Base-by-base conservation (phyloP, 805 yeast genomes). In the Ogataea haglerorum region DNA sequence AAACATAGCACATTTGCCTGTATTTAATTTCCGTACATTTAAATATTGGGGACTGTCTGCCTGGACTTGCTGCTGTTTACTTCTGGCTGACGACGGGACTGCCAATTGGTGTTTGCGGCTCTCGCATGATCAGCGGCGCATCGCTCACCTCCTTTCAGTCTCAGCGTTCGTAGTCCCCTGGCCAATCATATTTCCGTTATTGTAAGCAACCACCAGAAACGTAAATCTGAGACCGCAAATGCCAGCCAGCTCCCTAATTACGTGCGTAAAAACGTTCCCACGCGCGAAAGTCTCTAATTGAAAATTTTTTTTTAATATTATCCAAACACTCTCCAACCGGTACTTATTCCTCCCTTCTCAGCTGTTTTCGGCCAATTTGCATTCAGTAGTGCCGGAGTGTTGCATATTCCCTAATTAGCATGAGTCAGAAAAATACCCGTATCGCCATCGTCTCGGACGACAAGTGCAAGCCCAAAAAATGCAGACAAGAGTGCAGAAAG, bases 401-500 rank as follows among this genome's bases (percentile, higher is more conserved):
- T 24, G 27, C 14, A n/a, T 24, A n/a, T 6, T 5, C n/a, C n/a
- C 13, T 24, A 10, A 24, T 24, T 18, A 18, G 23, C 23, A 64
- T 64, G 69, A 56, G 64, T 49, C 53, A 49, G 28, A 65, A 63
- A 45, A 65, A 63, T 58, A 71, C 85, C 17, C 90, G 99, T 85
- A 90, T 93, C 64, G 99, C 99, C 52, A 90, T 93, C 68, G 95
- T 93, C 66, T 81, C 83, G 43, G 80, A 80, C 34, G 99, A 93
- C 75, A 89, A 78, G 69, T 93, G 99, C 74, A 93, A 93, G 66
- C 99, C 99, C 41, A 91, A 89, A 73, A 88, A 93, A 66, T 93
- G 99, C 72, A 90, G 95, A 65, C 99, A 93, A 69, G 99, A 93
- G 68, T 93, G 99, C 74, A 81, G 89, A 63, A 89, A 89, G 61